A percentile compares a stretch with the other conserved stretches of the same genome.
These are phyloP conservation scores for Strobilomyces echinocephalus DNA, from an alignment of 768 basidiomycete species.

Conservation along the genomic window DNA sequence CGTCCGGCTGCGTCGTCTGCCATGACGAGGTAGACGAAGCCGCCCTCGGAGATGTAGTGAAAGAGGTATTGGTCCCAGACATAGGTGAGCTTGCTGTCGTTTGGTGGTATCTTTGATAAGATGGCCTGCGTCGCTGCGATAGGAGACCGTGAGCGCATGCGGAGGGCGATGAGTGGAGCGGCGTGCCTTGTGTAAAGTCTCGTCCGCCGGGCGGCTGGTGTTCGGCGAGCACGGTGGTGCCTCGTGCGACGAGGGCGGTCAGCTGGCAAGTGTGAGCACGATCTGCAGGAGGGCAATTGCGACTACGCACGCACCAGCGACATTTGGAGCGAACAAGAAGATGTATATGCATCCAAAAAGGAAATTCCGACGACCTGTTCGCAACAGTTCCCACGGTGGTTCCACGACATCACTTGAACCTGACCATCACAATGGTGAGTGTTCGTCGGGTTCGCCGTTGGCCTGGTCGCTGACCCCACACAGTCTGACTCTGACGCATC, in stretches of 20 bases:
- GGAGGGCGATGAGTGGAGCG: neutral
- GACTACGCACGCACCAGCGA: constrained; percentile 25
- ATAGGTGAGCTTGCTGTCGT: constrained; percentile 77
- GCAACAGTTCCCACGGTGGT: constrained; percentile 20
- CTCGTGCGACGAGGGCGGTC: constrained; percentile 79
- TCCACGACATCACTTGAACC: constrained; percentile 23
- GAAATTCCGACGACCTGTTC: constrained; percentile 11
- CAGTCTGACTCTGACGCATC: constrained; percentile 84
- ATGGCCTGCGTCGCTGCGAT: constrained; percentile 76
- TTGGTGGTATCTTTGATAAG: constrained; percentile 91
- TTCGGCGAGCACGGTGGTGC: constrained; percentile 78
- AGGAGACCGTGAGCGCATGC: neutral
- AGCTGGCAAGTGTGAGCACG: constrained; percentile 43
- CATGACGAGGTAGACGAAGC: constrained; percentile 88
- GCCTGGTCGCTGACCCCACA: neutral
- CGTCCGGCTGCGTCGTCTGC: constrained; percentile 90
- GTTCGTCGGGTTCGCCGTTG: neutral
- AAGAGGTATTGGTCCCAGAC: constrained; percentile 93
- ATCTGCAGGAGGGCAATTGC: neutral
- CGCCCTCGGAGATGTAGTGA: constrained; percentile 88
- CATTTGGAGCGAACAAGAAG: constrained; percentile 7
- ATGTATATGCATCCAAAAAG: constrained; percentile 2
- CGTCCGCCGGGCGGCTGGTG: constrained; percentile 65
- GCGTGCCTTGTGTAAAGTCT: constrained; percentile 84
- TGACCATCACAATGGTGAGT: constrained; percentile 31